Base-by-base conservation (phyloP, 495 filamentous ascomycete species). In the Penicillium desertorum region DNA sequence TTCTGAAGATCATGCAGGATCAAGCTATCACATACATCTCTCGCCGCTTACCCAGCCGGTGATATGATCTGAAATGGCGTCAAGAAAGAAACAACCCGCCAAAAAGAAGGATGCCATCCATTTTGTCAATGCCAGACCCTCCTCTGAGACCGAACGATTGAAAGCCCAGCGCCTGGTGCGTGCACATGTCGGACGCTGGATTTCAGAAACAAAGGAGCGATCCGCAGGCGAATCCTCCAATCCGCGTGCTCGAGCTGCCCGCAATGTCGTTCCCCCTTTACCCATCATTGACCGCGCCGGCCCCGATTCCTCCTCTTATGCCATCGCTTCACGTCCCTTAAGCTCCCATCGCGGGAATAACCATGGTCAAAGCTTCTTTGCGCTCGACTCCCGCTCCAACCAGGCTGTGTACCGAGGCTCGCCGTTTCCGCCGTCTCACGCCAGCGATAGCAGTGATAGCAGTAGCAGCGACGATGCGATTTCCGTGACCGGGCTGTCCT, bases 141-240 rank as follows among this genome's bases (percentile, higher is more conserved):
- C 69, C n/a, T 67, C 71, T 14, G 72, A 76, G 27, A 58, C 44
- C 0, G 74, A 76, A 36, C 64, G 67, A 23, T 8, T 63, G 20
- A 66, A 61, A 29, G 69, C 69, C 3, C 71, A 72, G 25, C 68
- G 65, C 14, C 34, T 72, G 43, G 74, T 76, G 16, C 71, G 74
- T 44, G 71, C 72, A 16, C 74, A 76, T 56, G 74, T 76, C 10
- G 74, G 74, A 4, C 62, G 67, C 58, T 75, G 72, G 74, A 75
- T 76, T 45, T 76, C 74, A 45, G 69, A 71, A 48, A 75, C 72
- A 27, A 76, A 68, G 54, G 71, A 71, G 30, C 66, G 69, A 50
- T 56, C 64, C 30, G 46, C 42, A 3, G 55, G 29, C 54, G 44
- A n/a, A 20, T 19, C 34, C 29, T 49, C 17, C 45, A 23, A 11